A percentile compares a stretch with the other conserved stretches of the same genome.
These are phyloP conservation scores for Cladosporium sp. DNA, from an alignment of 2,329 filamentous ascomycete species.

Conservation along the genomic window DNA sequence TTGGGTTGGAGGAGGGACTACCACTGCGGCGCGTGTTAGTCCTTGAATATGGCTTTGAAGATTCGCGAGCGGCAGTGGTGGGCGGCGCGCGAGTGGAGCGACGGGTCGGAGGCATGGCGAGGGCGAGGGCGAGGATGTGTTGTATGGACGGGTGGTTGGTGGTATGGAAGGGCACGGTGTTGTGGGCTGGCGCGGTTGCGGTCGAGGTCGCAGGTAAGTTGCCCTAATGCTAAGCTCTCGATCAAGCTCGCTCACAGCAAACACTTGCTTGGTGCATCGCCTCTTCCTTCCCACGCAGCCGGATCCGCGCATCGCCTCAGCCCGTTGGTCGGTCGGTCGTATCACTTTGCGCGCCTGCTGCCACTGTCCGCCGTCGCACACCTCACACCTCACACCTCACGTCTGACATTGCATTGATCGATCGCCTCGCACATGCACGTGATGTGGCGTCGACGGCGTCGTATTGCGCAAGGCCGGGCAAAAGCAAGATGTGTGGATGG, in stretches of 20 bases:
- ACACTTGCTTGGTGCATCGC: constrained; percentile 1
- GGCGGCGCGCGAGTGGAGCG: constrained; percentile 33
- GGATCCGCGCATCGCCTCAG: constrained; percentile 15
- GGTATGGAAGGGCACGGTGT: neutral
- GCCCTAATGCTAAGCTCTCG: constrained; percentile 1
- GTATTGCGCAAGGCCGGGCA: neutral
- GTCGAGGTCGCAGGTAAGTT: neutral
- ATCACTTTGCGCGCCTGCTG: neutral
- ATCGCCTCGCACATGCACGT: constrained; percentile 2
- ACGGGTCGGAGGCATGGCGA: constrained; percentile 35
- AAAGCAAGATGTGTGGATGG: neutral
- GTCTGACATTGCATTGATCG: neutral
- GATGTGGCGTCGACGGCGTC: constrained; percentile 1
- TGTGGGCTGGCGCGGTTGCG: neutral
- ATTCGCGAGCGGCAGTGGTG: constrained; percentile 23
- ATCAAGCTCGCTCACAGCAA: constrained; percentile 2
- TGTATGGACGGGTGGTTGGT: neutral
- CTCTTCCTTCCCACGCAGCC: constrained; percentile 16
- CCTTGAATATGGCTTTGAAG: constrained; percentile 28
- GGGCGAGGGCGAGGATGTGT: constrained; percentile 7
- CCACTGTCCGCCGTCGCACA: neutral
- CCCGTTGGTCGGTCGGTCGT: neutral
- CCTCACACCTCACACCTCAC: neutral
- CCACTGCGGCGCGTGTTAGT: constrained; percentile 30
- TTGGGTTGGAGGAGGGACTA: constrained; percentile 22